These are phyloP conservation scores for Tetrahymena malaccensis DNA, from an alignment of 73 alveolate species.

Conservation along the genomic window DNA sequence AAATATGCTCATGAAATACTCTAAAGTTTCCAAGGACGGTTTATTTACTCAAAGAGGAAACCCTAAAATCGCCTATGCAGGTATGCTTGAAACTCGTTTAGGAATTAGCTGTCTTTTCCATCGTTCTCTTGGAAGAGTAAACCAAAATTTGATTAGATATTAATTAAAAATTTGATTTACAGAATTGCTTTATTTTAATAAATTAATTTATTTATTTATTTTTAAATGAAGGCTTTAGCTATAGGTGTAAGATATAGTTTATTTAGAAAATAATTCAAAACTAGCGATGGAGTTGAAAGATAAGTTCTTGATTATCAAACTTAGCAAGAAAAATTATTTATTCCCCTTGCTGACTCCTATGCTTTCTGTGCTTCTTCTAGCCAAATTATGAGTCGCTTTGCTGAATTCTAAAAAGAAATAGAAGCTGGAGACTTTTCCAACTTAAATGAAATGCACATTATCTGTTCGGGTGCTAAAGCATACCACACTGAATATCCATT, in stretches of 20 bases:
- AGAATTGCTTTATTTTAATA: too few species aligned
- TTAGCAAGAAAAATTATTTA: conserved; percentile 50
- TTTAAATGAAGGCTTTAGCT: conserved; percentile 20
- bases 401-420: conserved; percentile 41
- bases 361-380: conserved; percentile 48
- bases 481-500: conserved; percentile 40
- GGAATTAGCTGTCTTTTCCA: conserved; percentile 20
- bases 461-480: conserved; percentile 56
- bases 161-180: too few species aligned
- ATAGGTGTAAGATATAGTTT: conserved; percentile 73
- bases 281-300: conserved; percentile 51
- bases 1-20: conserved; percentile 55
- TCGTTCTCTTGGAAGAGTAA: conserved; percentile 15
- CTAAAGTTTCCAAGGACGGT: conserved; percentile 68
- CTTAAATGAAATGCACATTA: conserved; percentile 42
- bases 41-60: conserved; percentile 34
- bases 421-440: conserved; percentile 27
- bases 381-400: conserved; percentile 1
- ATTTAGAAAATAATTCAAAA: conserved; percentile 62
- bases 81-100: background rate
- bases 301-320: conserved; percentile 70
- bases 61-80: conserved; percentile 1
- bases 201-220: too few species aligned
- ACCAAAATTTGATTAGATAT: too few species aligned
- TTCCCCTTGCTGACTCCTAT: conserved; percentile 45